Evolutionary conservation across 2,329 filamentous ascomycete genomes (phyloP).

Genomic region (Ramichloridium luteum): DNA sequence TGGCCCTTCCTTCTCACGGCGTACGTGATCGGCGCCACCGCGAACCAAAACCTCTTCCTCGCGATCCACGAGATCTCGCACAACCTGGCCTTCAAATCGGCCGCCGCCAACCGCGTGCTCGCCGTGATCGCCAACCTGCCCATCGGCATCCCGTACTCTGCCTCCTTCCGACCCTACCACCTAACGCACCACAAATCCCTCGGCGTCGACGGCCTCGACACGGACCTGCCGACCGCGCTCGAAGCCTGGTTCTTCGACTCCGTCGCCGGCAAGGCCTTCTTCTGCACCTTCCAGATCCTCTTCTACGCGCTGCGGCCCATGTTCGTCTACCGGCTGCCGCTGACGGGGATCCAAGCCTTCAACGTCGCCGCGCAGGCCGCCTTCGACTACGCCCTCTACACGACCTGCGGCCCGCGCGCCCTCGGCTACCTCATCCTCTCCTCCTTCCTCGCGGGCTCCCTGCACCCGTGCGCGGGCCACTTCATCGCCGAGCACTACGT

Average conservation of each 20-base stretch:
- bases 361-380: slow-evolving; percentile 66
- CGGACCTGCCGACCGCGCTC: slow-evolving; percentile 81
- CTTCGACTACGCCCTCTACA: slow-evolving; percentile 63
- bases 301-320: slow-evolving; percentile 97
- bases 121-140: slow-evolving; percentile 92
- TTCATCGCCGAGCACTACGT: slow-evolving; percentile 90
- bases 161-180: slow-evolving; percentile 93
- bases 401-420: slow-evolving; percentile 48
- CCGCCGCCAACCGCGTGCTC: slow-evolving; percentile 67
- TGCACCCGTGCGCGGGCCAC: slow-evolving; percentile 90
- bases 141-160: slow-evolving; percentile 91
- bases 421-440: slow-evolving; percentile 76
- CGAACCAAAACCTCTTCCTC: slow-evolving; percentile 97
- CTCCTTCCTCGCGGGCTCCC: slow-evolving; percentile 82
- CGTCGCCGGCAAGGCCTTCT: slow-evolving; percentile 92
- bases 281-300: slow-evolving; percentile 97
- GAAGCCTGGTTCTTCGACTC: slow-evolving; percentile 92
- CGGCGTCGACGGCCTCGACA: slow-evolving; percentile 89
- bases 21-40: slow-evolving; percentile 84
- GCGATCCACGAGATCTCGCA: slow-evolving; percentile 98
- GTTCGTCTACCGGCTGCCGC: slow-evolving; percentile 78
- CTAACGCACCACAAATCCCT: slow-evolving; percentile 98
- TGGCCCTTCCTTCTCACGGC: slow-evolving; percentile 75
- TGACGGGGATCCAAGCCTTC: slow-evolving; percentile 71
- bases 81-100: slow-evolving; percentile 82